phyloP scores from a whole-genome alignment of 2,329 filamentous ascomycete species.

The Scedosporium aurantiacum region DNA sequence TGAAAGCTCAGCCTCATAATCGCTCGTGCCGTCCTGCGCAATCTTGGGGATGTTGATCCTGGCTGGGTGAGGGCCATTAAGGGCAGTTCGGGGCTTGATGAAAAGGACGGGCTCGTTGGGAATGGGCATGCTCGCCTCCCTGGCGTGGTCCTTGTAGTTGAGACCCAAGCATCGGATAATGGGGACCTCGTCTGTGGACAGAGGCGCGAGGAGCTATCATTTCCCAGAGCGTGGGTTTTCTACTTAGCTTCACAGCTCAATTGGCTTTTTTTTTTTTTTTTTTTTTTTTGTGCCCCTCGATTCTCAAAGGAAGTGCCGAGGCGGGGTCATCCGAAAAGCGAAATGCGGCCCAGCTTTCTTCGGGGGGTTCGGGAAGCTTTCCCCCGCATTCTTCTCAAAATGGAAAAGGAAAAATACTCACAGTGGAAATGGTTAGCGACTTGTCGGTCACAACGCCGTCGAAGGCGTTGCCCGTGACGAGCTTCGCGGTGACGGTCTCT shows the following conservation, averaged over 20 bases:
- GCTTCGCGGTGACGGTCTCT: constrained; percentile 20
- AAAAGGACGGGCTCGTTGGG: constrained; percentile 65
- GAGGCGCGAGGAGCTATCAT: constrained; percentile 44
- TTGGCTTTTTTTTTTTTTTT: not conserved
- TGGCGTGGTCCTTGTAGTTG: constrained; percentile 63
- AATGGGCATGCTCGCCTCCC: constrained; percentile 56
- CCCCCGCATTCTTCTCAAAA: not conserved
- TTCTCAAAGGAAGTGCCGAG: not conserved
- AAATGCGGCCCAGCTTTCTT: not conserved
- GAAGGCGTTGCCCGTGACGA: constrained; percentile 23
- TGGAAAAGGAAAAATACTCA: constrained; percentile 8
- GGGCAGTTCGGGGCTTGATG: constrained; percentile 49
- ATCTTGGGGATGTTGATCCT: constrained; percentile 54
- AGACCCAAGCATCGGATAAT: constrained; percentile 60
- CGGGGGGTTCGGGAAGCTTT: not conserved
- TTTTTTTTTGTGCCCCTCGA: not conserved
- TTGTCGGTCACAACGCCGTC: constrained; percentile 22
- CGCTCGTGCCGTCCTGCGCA: constrained; percentile 47
- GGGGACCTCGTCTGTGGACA: constrained; percentile 50
- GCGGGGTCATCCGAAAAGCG: not conserved
- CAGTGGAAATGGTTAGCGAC: constrained; percentile 16
- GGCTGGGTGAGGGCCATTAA: constrained; percentile 49
- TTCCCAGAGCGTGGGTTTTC: not conserved
- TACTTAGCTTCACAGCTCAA: not conserved
- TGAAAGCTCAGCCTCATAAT: constrained; percentile 75